phyloP scores from a whole-genome alignment of 192 early-diverging fungal genomes.

The Coemansia guatemalensis region DNA sequence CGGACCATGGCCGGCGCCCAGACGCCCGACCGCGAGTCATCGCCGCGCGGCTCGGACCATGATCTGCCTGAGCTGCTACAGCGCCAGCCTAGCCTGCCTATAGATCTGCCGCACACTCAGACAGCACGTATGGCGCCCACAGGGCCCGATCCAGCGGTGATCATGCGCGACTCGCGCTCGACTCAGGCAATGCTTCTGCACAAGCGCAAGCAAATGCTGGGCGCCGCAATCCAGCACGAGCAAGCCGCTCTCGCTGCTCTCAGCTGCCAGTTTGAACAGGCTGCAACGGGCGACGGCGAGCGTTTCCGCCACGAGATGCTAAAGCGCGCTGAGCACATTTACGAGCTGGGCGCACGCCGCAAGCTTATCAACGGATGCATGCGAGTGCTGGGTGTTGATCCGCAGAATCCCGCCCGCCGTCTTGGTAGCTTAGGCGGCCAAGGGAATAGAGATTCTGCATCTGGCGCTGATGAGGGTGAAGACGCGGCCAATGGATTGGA shows the following conservation, averaged over 20 bases:
- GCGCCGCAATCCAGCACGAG: slow-evolving; percentile 43
- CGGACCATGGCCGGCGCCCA: slow-evolving; percentile 22
- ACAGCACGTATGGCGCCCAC: slow-evolving; percentile 40
- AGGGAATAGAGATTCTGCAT: too few relatives aligned
- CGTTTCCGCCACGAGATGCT: slow-evolving; percentile 41
- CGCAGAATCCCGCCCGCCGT: not conserved
- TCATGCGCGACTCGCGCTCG: slow-evolving; percentile 54
- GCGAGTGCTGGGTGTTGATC: slow-evolving; percentile 38
- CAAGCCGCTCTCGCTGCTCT: slow-evolving; percentile 36
- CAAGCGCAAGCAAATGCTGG: slow-evolving; percentile 51
- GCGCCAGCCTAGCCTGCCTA: slow-evolving; percentile 31
- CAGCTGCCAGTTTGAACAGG: slow-evolving; percentile 48
- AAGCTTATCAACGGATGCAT: slow-evolving; percentile 54
- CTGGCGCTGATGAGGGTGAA: slow-evolving; percentile 3
- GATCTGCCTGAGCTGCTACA: slow-evolving; percentile 27
- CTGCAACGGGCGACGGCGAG: slow-evolving; percentile 33
- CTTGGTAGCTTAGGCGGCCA: too few relatives aligned
- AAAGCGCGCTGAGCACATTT: slow-evolving; percentile 48
- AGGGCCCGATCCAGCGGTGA: slow-evolving; percentile 49
- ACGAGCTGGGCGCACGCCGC: slow-evolving; percentile 50
- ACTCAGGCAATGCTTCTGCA: slow-evolving; percentile 48
- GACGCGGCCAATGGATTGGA: not conserved
- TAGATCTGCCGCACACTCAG: slow-evolving; percentile 30
- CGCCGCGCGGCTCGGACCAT: slow-evolving; percentile 1
- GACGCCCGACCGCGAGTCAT: too few relatives aligned